Evolutionary conservation across 768 basidiomycete genomes (phyloP).

Genomic region (Lactarius pseudohatsudake): DNA sequence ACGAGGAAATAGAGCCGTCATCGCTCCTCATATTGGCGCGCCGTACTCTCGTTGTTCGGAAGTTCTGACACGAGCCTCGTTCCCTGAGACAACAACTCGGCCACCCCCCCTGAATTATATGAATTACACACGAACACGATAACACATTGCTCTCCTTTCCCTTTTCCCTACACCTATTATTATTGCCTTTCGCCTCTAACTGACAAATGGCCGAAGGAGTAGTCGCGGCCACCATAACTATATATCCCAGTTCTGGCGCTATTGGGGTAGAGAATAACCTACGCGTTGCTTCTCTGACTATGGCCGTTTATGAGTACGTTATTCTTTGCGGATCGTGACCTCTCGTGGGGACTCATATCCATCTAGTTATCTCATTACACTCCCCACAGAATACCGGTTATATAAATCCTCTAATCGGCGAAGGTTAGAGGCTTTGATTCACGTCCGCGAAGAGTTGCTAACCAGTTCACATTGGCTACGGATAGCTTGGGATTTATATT

Average conservation of each 20-base stretch:
- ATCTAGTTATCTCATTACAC: constrained; percentile 26
- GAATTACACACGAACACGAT: background rate
- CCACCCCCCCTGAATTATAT: background rate
- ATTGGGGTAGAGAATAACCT: constrained; percentile 18
- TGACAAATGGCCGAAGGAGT: background rate
- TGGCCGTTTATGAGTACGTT: constrained; percentile 29
- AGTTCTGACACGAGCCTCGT: background rate
- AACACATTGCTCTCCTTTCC: background rate
- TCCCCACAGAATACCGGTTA: constrained; percentile 26
- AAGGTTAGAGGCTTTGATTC: constrained; percentile 3
- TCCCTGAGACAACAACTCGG: background rate
- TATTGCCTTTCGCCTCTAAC: background rate
- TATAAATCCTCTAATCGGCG: constrained; percentile 13
- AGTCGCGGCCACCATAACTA: background rate
- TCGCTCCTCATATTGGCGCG: too few relatives aligned
- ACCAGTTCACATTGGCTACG: background rate
- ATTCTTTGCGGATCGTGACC: background rate
- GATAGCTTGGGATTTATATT: constrained; percentile 22
- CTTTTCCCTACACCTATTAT: background rate
- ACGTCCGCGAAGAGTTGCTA: background rate
- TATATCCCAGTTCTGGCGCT: background rate
- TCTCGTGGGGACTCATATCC: background rate
- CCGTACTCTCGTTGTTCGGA: too few relatives aligned
- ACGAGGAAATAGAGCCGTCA: too few relatives aligned
- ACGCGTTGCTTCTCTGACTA: constrained; percentile 23